Conservation (phyloP, 176 grass and related monocot species). For the Saccharum spontaneum region DNA sequence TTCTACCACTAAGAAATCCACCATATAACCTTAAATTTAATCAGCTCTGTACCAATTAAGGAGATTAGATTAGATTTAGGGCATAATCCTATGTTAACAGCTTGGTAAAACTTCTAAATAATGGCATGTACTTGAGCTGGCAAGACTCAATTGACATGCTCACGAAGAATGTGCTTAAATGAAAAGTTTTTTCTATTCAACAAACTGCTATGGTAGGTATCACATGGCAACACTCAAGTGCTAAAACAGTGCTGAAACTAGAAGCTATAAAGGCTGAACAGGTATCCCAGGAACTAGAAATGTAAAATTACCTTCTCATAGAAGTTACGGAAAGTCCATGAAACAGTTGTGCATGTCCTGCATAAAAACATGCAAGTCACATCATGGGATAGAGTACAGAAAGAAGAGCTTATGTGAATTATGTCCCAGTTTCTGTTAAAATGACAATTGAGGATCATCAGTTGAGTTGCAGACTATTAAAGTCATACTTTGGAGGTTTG, state of each 20-base stretch:
- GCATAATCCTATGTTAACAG: slow-evolving; percentile 2
- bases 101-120: slow-evolving; percentile 27
- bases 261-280: neutral
- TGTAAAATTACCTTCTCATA: slow-evolving; percentile 87
- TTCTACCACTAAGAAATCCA: neutral
- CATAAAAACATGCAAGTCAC: slow-evolving; percentile 39
- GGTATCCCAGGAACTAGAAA: neutral
- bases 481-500: slow-evolving; percentile 93
- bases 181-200: slow-evolving; percentile 11
- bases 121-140: slow-evolving; percentile 3
- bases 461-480: slow-evolving; percentile 30
- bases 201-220: neutral
- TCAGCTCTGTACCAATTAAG: neutral
- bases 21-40: slow-evolving; percentile 19
- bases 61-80: neutral
- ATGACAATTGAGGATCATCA: neutral
- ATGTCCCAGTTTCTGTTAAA: slow-evolving; percentile 8
- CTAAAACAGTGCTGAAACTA: slow-evolving; percentile 19
- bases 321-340: slow-evolving; percentile 96
- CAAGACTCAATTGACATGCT: neutral
- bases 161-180: neutral
- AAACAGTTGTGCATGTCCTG: slow-evolving; percentile 98
- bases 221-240: neutral
- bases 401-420: slow-evolving; percentile 26
- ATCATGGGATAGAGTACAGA: slow-evolving; percentile 14